Conservation (phyloP, 495 filamentous ascomycete species). For the Margaritispora aquatica region DNA sequence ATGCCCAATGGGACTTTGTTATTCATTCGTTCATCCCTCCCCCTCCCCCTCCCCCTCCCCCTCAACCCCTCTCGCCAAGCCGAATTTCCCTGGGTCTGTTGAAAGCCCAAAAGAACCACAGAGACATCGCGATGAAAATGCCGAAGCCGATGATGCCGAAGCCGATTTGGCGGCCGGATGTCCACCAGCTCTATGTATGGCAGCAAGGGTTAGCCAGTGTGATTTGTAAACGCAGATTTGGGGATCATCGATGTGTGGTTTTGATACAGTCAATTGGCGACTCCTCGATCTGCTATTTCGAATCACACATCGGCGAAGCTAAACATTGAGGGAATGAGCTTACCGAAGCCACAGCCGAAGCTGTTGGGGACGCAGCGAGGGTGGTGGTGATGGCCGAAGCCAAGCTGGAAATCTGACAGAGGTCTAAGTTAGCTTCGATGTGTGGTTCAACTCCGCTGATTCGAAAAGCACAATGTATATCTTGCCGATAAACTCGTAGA, state of each 20-base stretch:
- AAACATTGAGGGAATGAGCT: not conserved
- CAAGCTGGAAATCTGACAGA: not conserved
- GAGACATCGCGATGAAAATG: not conserved
- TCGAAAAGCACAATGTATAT: not conserved
- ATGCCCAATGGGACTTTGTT: not conserved
- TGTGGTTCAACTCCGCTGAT: not conserved
- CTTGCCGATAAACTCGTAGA: not conserved
- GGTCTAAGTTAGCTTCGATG: not conserved
- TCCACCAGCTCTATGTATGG: not conserved
- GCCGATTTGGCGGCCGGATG: not conserved
- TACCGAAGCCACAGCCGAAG: not conserved
- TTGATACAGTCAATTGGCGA: not conserved
- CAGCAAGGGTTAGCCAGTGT: not conserved
- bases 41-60: not conserved
- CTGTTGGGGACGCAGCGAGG: not conserved
- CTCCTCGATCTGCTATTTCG: not conserved
- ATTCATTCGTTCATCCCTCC: not conserved
- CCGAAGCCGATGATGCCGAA: not conserved
- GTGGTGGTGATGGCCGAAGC: not conserved
- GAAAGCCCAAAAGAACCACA: not conserved
- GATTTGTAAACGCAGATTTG: not conserved
- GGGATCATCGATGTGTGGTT: not conserved
- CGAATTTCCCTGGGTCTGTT: not conserved
- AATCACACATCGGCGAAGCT: not conserved
- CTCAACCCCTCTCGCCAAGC: not conserved